phyloP scores from a whole-genome alignment of 2,329 filamentous ascomycete genomes.

The Penicillium psychrosexuale region DNA sequence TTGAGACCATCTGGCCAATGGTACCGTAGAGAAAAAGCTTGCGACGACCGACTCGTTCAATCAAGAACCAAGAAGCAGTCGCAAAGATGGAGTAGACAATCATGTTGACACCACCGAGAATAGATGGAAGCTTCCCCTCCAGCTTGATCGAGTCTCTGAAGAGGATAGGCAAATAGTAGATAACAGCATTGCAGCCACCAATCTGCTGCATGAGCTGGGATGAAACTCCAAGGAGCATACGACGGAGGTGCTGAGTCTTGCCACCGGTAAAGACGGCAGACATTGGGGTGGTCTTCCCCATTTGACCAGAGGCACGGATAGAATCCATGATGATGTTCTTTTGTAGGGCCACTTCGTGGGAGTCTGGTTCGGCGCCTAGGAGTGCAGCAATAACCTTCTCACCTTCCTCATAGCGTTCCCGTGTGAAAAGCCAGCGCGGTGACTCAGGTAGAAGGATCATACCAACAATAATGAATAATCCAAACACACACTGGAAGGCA shows the following conservation, averaged over 20 bases:
- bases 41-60: conserved; percentile 41
- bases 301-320: conserved; percentile 51
- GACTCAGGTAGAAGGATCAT: conserved; percentile 39
- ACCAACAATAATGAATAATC: conserved; percentile 38
- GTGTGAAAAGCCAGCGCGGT: conserved; percentile 28
- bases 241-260: conserved; percentile 31
- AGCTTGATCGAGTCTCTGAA: conserved; percentile 39
- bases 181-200: conserved; percentile 46
- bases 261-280: conserved; percentile 38
- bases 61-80: conserved; percentile 40
- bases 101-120: conserved; percentile 49
- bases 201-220: conserved; percentile 44
- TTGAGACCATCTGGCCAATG: conserved; percentile 27
- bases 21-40: conserved; percentile 25
- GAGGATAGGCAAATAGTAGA: conserved; percentile 45
- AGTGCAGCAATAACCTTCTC: conserved; percentile 48
- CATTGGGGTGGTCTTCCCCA: conserved; percentile 50
- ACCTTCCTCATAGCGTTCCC: conserved; percentile 42
- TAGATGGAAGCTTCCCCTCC: conserved; percentile 38
- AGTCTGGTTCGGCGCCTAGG: conserved; percentile 44
- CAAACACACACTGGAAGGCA: conserved; percentile 49
- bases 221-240: conserved; percentile 29
- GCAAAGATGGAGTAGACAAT: conserved; percentile 33
- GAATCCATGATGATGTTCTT: conserved; percentile 61
- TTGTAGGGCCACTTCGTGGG: conserved; percentile 47